Conservation (phyloP, 768 basidiomycete species). For the Agrocybe praecox region DNA sequence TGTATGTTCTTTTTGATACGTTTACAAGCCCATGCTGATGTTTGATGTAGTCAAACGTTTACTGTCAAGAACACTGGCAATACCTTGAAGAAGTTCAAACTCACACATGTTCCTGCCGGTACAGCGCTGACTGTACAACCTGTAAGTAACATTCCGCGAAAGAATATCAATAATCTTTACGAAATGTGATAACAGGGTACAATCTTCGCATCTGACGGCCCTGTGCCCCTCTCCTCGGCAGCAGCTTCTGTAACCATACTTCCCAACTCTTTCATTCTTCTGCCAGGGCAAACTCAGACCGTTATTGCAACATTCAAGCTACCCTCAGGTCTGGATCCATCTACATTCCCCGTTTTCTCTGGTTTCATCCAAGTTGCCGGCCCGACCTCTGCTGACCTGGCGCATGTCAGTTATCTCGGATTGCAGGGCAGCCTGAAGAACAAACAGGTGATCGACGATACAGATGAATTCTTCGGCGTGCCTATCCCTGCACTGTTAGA, state of each 20-base stretch:
- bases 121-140: constrained; percentile 50
- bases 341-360: constrained; percentile 58
- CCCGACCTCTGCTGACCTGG: constrained; percentile 29
- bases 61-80: constrained; percentile 53
- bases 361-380: constrained; percentile 55
- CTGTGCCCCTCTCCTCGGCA: constrained; percentile 49
- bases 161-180: not conserved
- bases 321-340: constrained; percentile 44
- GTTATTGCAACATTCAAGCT: constrained; percentile 48
- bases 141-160: constrained; percentile 22
- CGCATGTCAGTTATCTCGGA: constrained; percentile 52
- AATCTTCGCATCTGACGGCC: constrained; percentile 45
- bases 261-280: constrained; percentile 44
- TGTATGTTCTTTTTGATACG: constrained; percentile 30
- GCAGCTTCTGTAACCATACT: constrained; percentile 50
- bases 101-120: constrained; percentile 59
- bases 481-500: constrained; percentile 44
- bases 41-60: constrained; percentile 42
- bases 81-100: constrained; percentile 41
- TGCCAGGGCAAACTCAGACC: constrained; percentile 39
- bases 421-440: constrained; percentile 43
- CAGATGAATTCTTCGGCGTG: constrained; percentile 47
- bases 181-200: constrained; percentile 29
- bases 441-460: constrained; percentile 54
- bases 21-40: constrained; percentile 6